Evolutionary conservation across 2,329 filamentous ascomycete genomes (phyloP).

Genomic region (Sporothrix euskadiensis): DNA sequence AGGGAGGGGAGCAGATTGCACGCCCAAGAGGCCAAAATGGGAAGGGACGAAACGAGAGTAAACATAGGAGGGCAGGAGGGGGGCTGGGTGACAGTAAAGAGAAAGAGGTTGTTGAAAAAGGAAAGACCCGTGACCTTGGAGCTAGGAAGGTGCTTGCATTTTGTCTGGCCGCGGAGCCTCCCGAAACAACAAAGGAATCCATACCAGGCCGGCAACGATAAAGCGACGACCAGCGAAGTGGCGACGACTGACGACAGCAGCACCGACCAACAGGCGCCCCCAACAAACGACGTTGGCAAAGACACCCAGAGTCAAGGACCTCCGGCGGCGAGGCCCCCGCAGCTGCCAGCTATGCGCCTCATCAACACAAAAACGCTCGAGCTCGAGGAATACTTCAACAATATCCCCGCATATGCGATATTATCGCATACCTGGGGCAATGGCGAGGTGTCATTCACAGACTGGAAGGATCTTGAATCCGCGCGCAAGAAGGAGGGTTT

Average conservation of each 20-base stretch:
- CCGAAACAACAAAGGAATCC: neutral
- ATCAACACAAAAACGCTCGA: conserved; percentile 31
- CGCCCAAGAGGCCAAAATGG: neutral
- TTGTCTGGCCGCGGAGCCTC: neutral
- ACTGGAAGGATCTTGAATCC: neutral
- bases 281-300: neutral
- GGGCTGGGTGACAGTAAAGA: no score
- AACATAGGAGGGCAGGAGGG: no score
- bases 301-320: no score
- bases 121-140: neutral
- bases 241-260: neutral
- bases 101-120: neutral
- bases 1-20: neutral
- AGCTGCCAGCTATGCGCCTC: conserved; percentile 31
- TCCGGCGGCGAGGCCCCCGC: no score
- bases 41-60: conserved; percentile 13
- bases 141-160: neutral
- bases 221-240: no score
- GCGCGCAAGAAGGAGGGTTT: conserved; percentile 6
- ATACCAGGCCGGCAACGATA: neutral
- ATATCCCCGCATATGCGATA: conserved; percentile 31
- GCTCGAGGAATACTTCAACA: conserved; percentile 31
- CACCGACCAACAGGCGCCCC: neutral
- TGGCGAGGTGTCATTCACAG: conserved; percentile 22
- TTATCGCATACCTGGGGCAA: conserved; percentile 32